Percentiles rank a stretch among this genome's conserved stretches.
Evolutionary conservation across 805 yeast genomes (phyloP).

Genomic region (Myxozyma neotropica): DNA sequence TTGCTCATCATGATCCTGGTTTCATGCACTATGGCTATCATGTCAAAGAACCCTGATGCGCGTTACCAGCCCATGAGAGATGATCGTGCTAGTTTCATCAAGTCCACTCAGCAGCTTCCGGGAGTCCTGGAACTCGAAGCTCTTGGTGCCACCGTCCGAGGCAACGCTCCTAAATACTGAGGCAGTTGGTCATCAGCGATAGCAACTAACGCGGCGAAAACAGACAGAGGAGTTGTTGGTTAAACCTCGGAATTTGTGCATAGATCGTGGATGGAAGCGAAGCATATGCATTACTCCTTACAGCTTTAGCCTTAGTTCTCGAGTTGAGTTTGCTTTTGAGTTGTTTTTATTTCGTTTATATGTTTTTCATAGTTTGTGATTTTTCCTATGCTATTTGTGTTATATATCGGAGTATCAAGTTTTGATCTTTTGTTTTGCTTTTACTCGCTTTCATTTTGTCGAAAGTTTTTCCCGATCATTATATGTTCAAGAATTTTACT

Average conservation of each 20-base stretch:
- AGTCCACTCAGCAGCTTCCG: constrained; percentile 36
- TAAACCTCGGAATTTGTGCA: not conserved
- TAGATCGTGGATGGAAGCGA: not conserved
- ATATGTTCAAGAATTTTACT: not conserved
- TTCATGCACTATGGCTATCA: constrained; percentile 79
- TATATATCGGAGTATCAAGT: not conserved
- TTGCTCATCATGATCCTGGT: constrained; percentile 82
- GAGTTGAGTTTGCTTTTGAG: not conserved
- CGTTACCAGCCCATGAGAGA: constrained; percentile 96
- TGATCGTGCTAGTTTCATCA: constrained; percentile 91
- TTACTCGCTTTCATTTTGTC: not conserved
- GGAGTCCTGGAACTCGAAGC: constrained; percentile 69
- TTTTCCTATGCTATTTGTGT: not conserved
- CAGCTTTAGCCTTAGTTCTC: not conserved
- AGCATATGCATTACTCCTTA: not conserved
- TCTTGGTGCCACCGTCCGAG: constrained; percentile 56
- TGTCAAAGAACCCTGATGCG: constrained; percentile 91
- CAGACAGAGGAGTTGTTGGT: too few relatives aligned
- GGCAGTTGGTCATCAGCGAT: not conserved
- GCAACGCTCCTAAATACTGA: constrained; percentile 24
- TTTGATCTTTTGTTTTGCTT: not conserved
- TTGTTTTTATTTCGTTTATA: not conserved
- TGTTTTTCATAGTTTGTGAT: not conserved
- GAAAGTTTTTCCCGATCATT: not conserved
- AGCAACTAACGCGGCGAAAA: too few relatives aligned